phyloP scores from a whole-genome alignment of 345 rosid species.

The Garcia nutans region DNA sequence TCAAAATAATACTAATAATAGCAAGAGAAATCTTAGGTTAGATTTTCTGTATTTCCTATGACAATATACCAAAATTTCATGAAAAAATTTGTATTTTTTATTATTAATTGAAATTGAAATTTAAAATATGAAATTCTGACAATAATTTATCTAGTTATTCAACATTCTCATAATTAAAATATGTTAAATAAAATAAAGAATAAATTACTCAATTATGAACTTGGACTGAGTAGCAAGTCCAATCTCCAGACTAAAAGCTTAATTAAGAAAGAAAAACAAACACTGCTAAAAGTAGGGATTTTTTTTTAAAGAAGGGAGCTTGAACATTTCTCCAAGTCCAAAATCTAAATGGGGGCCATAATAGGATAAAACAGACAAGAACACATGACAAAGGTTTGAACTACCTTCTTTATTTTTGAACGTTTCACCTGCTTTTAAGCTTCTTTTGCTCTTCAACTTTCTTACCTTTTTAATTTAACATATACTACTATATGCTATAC shows the following conservation, averaged over 20 bases:
- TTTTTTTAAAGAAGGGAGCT: not conserved
- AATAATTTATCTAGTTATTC: too few species aligned
- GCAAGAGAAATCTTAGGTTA: not conserved
- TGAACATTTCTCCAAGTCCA: not conserved
- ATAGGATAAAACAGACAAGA: conserved; percentile 18
- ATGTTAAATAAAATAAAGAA: too few species aligned
- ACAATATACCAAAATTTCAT: not conserved
- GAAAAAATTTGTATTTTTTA: not conserved
- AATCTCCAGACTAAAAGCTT: not conserved
- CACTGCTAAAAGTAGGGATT: not conserved
- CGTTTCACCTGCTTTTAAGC: conserved; percentile 23
- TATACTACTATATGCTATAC: too few species aligned
- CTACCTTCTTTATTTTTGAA: conserved; percentile 34
- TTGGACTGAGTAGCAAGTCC: not conserved
- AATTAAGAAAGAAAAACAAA: too few species aligned
- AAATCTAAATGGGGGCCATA: not conserved
- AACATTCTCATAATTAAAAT: too few species aligned
- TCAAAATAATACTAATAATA: not conserved
- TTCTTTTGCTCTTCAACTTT: not conserved
- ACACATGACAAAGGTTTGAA: conserved; percentile 17
- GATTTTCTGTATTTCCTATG: not conserved
- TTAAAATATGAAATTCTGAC: too few species aligned
- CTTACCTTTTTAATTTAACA: not conserved
- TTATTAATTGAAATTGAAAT: too few species aligned
- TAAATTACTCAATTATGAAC: too few species aligned